Evolutionary conservation across 352 stramenopile genomes (phyloP).

Genomic region (Thalassiosira livingstoniorum): DNA sequence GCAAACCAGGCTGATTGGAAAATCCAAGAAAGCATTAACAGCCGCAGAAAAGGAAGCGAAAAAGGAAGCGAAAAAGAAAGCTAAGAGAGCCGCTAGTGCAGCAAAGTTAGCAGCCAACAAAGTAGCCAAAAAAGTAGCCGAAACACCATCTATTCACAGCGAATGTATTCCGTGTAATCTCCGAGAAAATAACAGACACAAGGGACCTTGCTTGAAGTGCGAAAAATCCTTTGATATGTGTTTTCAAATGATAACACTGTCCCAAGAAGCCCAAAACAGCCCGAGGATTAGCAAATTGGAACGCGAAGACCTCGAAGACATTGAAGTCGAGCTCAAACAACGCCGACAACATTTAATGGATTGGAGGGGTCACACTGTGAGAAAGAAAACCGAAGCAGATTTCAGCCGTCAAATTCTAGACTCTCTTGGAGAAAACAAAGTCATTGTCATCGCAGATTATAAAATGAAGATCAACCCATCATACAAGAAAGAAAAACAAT

Average conservation of each 20-base stretch:
- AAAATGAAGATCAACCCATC: slow-evolving; percentile 29
- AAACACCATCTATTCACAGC: too few relatives aligned
- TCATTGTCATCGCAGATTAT: slow-evolving; percentile 25
- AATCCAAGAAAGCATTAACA: too few relatives aligned
- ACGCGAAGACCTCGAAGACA: background rate
- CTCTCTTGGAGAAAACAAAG: slow-evolving; percentile 11
- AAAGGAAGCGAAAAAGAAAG: too few relatives aligned
- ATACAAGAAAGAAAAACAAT: slow-evolving; percentile 15
- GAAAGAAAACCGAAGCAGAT: slow-evolving; percentile 13
- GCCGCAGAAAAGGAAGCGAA: too few relatives aligned
- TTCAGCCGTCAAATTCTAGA: background rate
- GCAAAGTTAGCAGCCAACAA: too few relatives aligned
- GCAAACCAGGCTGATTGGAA: too few relatives aligned
- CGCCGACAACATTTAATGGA: background rate
- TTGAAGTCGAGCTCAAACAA: slow-evolving; percentile 3
- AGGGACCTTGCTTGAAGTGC: background rate
- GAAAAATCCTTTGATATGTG: background rate
- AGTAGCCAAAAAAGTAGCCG: too few relatives aligned
- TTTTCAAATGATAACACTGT: background rate
- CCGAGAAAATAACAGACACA: background rate
- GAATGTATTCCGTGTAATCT: background rate
- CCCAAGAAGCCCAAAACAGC: background rate
- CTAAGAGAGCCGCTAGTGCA: too few relatives aligned
- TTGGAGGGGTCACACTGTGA: background rate
- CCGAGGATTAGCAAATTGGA: background rate